Percentiles rank a stretch among this genome's conserved stretches.
Conservation (phyloP, 805 yeast genomes). For the Metschnikowia noctiluminum region DNA sequence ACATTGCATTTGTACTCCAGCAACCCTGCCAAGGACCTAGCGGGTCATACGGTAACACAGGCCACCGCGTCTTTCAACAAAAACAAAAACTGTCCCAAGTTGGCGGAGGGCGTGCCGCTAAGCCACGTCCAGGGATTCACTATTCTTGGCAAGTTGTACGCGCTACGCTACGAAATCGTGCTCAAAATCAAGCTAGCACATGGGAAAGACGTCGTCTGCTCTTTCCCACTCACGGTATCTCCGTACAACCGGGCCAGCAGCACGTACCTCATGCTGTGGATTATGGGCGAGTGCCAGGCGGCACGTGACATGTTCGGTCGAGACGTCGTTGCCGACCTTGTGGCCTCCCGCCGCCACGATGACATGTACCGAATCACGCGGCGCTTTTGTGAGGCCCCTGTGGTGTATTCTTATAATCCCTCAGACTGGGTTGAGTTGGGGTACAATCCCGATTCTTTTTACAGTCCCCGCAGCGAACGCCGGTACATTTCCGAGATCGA, state of each 20-base stretch:
- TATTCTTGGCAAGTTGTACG: constrained; percentile 47
- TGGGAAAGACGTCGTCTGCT: constrained; percentile 48
- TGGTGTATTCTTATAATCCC: constrained; percentile 27
- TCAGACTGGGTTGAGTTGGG: constrained; percentile 41
- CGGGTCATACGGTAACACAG: constrained; percentile 7
- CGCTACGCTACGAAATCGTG: constrained; percentile 49
- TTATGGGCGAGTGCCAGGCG: constrained; percentile 48
- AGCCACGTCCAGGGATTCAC: constrained; percentile 52
- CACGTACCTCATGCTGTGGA: constrained; percentile 50
- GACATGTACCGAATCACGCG: constrained; percentile 22
- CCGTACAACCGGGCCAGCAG: constrained; percentile 50
- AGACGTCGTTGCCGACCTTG: constrained; percentile 22
- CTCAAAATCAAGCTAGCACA: constrained; percentile 48
- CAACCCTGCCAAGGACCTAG: not conserved
- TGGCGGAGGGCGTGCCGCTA: constrained; percentile 39
- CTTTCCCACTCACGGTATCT: constrained; percentile 52
- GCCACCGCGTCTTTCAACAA: constrained; percentile 20
- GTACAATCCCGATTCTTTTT: constrained; percentile 32
- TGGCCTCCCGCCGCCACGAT: constrained; percentile 16
- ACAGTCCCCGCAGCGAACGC: constrained; percentile 13
- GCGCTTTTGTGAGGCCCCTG: constrained; percentile 26
- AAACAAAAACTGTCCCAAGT: constrained; percentile 22
- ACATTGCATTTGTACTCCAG: constrained; percentile 25
- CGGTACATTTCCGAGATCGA: constrained; percentile 6
- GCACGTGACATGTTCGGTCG: constrained; percentile 40